Base-by-base conservation (phyloP, 2,329 filamentous ascomycete genomes). In the Chaetomiaceae sp. region DNA sequence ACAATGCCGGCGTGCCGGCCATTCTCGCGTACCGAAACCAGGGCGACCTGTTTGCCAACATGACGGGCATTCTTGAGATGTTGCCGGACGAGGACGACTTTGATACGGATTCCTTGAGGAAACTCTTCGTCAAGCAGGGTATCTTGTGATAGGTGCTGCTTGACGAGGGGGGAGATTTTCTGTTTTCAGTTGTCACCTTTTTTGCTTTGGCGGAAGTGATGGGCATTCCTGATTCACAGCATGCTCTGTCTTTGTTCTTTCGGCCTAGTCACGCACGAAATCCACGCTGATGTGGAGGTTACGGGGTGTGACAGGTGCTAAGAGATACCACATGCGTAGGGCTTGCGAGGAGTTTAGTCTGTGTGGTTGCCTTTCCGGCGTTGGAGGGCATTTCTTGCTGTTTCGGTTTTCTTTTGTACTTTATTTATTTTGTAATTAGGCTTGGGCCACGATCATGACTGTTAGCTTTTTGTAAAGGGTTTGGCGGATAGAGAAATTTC, bases 11-110 rank as follows among this genome's bases (percentile, higher is more conserved):
- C 40, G 87, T 96, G 2, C 93, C 93, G 0, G 89, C 93, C 4
- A 75, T 97, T 33, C 75, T 97, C 43, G 92, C 88, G 10, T 99
- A 99, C 73, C 84, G 84, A 52, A 88, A 85, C 62, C 82, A 85
- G 64, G 91, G 90, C 47, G 91, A 97, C 58, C 83, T 96, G 58
- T 90, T 97, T 61, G 88, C 89, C 57, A 95, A 91, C 62, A 74
- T 97, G 46, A 88, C 93, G 0, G 91, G 92, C 48, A 78, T 97
- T 45, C 81, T 95, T 56, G 83, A 90, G 64, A 87, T 93, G 76
- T 86, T 96, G 42, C 89, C 91, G 1, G 80, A 83, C 31, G 78
- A 83, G 38, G 79, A 82, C 39, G 66, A 72, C 34, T 83, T 85
- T 55, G 77, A 76, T 62, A 78, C 73, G 41, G 69, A 73, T 46